Evolutionary conservation across 108 stramenopile species (phyloP).

Genomic region (Nannochloropsis oceanica): DNA sequence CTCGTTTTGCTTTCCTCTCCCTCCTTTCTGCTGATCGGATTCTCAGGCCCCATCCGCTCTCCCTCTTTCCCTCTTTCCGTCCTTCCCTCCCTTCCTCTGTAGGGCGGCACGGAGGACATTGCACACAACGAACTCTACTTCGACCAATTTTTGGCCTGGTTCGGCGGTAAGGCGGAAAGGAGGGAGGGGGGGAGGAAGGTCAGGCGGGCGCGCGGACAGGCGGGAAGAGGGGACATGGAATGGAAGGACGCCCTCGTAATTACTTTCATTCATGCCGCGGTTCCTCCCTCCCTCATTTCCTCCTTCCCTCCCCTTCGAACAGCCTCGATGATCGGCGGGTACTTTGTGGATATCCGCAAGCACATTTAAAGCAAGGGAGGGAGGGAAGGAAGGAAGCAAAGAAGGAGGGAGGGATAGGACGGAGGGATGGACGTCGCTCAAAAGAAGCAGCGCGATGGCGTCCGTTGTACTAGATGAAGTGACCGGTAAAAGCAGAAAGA

Average conservation of each 20-base stretch:
- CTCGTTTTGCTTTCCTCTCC: too few species aligned
- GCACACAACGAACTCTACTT: background rate
- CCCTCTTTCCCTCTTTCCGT: background rate
- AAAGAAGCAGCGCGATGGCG: too few species aligned
- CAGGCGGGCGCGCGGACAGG: background rate
- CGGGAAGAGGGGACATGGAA: too few species aligned
- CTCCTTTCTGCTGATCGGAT: too few species aligned
- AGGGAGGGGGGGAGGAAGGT: background rate
- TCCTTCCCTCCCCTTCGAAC: background rate
- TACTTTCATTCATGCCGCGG: too few species aligned
- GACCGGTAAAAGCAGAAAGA: too few species aligned
- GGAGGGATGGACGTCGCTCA: background rate
- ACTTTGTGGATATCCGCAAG: background rate
- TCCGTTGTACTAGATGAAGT: too few species aligned
- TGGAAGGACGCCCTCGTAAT: too few species aligned
- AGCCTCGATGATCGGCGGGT: background rate
- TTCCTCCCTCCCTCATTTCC: background rate
- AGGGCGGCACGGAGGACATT: background rate
- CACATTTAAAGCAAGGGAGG: background rate
- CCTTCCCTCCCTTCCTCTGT: background rate
- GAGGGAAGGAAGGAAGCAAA: background rate
- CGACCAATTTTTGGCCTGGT: background rate
- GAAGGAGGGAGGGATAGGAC: background rate
- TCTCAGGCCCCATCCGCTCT: background rate
- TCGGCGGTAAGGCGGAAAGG: background rate